Conservation (phyloP, 805 yeast species). For the Kazachstania viticola region DNA sequence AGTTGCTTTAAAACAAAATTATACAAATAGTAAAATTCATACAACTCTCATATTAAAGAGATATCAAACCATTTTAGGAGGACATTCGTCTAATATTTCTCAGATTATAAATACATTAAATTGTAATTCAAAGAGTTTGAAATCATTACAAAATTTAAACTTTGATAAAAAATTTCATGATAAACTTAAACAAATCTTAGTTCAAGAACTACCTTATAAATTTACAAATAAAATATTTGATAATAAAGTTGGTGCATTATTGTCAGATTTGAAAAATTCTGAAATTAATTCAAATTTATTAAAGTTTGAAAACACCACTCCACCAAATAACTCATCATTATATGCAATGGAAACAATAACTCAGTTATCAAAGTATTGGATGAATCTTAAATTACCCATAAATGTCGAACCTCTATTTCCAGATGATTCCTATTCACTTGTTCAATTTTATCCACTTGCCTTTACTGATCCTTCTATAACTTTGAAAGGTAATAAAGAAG, state of each 20-base stretch:
- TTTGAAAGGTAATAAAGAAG: slow-evolving; percentile 1
- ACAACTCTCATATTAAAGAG: slow-evolving; percentile 15
- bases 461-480: not conserved
- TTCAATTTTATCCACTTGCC: slow-evolving; percentile 7
- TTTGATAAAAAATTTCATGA: slow-evolving; percentile 7
- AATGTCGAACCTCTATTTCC: slow-evolving; percentile 8
- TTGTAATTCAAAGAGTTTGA: slow-evolving; percentile 10
- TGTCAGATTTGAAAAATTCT: slow-evolving; percentile 4
- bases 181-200: slow-evolving; percentile 6
- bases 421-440: not conserved
- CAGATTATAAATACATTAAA: slow-evolving; percentile 6
- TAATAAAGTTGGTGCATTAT: slow-evolving; percentile 1
- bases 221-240: slow-evolving; percentile 4
- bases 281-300: slow-evolving; percentile 2
- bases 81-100: slow-evolving; percentile 7
- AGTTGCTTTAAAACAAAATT: slow-evolving; percentile 14
- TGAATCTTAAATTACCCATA: slow-evolving; percentile 7
- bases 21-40: slow-evolving; percentile 11
- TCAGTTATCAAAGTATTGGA: slow-evolving; percentile 13
- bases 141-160: slow-evolving; percentile 8
- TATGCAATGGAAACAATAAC: slow-evolving; percentile 8
- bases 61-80: slow-evolving; percentile 10
- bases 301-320: slow-evolving; percentile 1
- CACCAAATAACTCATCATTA: slow-evolving; percentile 5
- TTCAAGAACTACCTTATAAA: slow-evolving; percentile 4